Conservation (phyloP, 257 asterid genomes). For the Osmanthus fragrans region DNA sequence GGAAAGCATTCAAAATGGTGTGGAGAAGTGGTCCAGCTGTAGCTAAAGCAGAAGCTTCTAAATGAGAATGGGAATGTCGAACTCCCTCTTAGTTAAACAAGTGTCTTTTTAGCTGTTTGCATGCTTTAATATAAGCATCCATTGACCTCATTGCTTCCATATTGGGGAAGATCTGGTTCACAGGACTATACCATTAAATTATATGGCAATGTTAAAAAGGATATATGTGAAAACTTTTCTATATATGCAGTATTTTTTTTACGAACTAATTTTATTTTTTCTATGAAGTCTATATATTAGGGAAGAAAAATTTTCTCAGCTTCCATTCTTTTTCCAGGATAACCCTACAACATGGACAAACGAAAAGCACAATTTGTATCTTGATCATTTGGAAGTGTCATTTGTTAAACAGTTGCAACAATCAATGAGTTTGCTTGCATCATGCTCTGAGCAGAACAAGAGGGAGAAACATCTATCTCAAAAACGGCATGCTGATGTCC, state of each 20-base stretch:
- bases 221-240: background rate
- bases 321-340: conserved; percentile 42
- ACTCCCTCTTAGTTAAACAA: background rate
- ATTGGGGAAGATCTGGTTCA: background rate
- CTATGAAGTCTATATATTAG: background rate
- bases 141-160: background rate
- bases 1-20: background rate
- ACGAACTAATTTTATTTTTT: background rate
- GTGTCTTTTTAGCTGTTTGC: background rate
- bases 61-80: background rate
- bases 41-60: conserved; percentile 6
- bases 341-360: conserved; percentile 59
- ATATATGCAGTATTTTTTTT: background rate
- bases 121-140: background rate
- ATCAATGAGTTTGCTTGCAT: conserved; percentile 38
- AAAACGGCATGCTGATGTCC: conserved; percentile 22
- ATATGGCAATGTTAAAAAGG: background rate
- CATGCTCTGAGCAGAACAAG: conserved; percentile 30
- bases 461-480: conserved; percentile 22
- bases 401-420: conserved; percentile 65
- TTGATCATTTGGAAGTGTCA: conserved; percentile 67
- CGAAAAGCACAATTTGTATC: conserved; percentile 67
- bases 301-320: conserved; percentile 6
- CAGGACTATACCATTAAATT: background rate
- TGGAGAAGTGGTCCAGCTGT: conserved; percentile 1